Evolutionary conservation across 495 filamentous ascomycete species (phyloP).

Genomic region (Lichenothelia convexa): DNA sequence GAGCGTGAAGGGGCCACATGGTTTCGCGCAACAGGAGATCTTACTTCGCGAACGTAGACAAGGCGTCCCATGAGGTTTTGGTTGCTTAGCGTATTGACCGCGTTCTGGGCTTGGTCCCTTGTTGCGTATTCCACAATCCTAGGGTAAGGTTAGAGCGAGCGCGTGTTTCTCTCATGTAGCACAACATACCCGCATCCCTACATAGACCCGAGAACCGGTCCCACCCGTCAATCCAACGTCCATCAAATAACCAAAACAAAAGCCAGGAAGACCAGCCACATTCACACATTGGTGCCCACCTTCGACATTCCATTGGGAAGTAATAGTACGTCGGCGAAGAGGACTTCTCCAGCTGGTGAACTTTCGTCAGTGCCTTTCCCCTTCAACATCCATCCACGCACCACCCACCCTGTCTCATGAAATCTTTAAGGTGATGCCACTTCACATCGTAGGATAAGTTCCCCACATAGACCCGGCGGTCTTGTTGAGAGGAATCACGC

Average conservation of each 20-base stretch:
- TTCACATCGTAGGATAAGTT: slow-evolving; percentile 99
- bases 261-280: slow-evolving; percentile 69
- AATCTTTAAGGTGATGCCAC: slow-evolving; percentile 99
- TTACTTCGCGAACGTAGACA: slow-evolving; percentile 94
- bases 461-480: slow-evolving; percentile 97
- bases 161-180: slow-evolving; percentile 1
- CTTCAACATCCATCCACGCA: neutral
- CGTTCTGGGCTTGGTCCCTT: slow-evolving; percentile 94
- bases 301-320: slow-evolving; percentile 99
- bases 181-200: slow-evolving; percentile 98
- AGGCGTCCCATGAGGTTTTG: slow-evolving; percentile 95
- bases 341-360: slow-evolving; percentile 80
- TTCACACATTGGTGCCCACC: slow-evolving; percentile 91
- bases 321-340: slow-evolving; percentile 97
- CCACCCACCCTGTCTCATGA: slow-evolving; percentile 92
- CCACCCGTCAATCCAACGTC: slow-evolving; percentile 99
- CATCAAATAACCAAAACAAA: slow-evolving; percentile 46
- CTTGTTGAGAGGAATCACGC: slow-evolving; percentile 87
- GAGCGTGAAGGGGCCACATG: no score
- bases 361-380: slow-evolving; percentile 1
- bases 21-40: slow-evolving; percentile 14
- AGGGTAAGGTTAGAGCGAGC: slow-evolving; percentile 11
- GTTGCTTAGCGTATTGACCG: slow-evolving; percentile 96
- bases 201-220: slow-evolving; percentile 69
- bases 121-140: slow-evolving; percentile 99